phyloP scores from a whole-genome alignment of 192 early-diverging fungal species.

The Backusella circina region DNA sequence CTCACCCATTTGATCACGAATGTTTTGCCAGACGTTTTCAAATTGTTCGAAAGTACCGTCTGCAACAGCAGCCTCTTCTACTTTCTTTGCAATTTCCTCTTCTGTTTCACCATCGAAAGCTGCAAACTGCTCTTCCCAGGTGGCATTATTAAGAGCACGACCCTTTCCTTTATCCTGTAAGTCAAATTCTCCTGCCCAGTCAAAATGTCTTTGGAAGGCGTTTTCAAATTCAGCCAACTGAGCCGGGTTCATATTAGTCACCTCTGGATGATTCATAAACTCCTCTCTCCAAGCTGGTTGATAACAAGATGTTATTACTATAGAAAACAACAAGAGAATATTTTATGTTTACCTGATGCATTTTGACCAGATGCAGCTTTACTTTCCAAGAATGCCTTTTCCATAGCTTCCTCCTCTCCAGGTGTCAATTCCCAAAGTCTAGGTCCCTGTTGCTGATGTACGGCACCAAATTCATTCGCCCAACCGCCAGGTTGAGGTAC shows the following conservation, averaged over 20 bases:
- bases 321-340: neutral
- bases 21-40: constrained; percentile 50
- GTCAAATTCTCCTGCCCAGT: constrained; percentile 77
- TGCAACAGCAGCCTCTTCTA: constrained; percentile 35
- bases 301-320: neutral
- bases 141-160: constrained; percentile 35
- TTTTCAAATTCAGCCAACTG: constrained; percentile 54
- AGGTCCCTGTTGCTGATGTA: constrained; percentile 20
- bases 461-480: constrained; percentile 39
- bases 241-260: constrained; percentile 16
- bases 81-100: constrained; percentile 34
- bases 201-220: constrained; percentile 57
- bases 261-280: constrained; percentile 44
- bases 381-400: constrained; percentile 38
- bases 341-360: constrained; percentile 13
- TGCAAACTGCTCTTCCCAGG: constrained; percentile 61
- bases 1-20: constrained; percentile 8
- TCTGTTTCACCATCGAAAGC: constrained; percentile 38
- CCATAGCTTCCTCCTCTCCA: constrained; percentile 49
- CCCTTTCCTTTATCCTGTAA: constrained; percentile 56
- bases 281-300: constrained; percentile 47
- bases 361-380: constrained; percentile 13
- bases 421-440: constrained; percentile 46
- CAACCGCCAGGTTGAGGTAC: constrained; percentile 24
- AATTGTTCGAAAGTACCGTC: constrained; percentile 39